Conservation (phyloP, 139 green algal genomes). For the Bryopsis sp. region DNA sequence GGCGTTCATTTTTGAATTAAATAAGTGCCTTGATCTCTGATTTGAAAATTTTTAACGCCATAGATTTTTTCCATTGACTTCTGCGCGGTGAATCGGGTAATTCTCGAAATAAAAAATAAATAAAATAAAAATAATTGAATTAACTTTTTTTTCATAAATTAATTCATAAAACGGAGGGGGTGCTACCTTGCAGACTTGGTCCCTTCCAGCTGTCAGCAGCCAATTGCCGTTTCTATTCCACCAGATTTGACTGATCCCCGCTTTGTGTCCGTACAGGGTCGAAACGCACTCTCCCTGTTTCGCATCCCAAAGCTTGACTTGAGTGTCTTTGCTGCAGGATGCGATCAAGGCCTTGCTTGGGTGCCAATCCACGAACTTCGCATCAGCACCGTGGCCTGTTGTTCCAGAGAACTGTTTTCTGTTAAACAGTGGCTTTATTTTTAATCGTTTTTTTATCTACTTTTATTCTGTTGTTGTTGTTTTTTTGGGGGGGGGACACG, state of each 20-base stretch:
- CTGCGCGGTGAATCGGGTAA: too few species aligned
- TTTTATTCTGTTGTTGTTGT: too few species aligned
- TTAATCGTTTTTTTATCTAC: too few species aligned
- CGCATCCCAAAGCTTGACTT: conserved; percentile 91
- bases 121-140: too few species aligned
- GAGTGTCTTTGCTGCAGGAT: conserved; percentile 67
- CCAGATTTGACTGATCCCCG: conserved; percentile 52
- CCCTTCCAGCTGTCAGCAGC: neutral
- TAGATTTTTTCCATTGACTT: too few species aligned
- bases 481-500: neutral
- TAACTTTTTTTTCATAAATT: too few species aligned
- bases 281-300: conserved; percentile 39
- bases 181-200: conserved; percentile 13
- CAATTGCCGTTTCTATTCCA: conserved; percentile 11
- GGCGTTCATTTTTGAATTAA: too few species aligned
- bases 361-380: conserved; percentile 87
- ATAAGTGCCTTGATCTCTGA: too few species aligned
- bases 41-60: too few species aligned
- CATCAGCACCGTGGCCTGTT: conserved; percentile 39
- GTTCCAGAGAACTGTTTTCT: neutral
- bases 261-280: conserved; percentile 84
- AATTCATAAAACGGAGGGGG: too few species aligned
- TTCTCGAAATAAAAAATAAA: too few species aligned
- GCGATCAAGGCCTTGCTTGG: conserved; percentile 67
- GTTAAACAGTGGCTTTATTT: too few species aligned